Evolutionary conservation across 768 basidiomycete genomes (phyloP).

Genomic region (Russula sp.): DNA sequence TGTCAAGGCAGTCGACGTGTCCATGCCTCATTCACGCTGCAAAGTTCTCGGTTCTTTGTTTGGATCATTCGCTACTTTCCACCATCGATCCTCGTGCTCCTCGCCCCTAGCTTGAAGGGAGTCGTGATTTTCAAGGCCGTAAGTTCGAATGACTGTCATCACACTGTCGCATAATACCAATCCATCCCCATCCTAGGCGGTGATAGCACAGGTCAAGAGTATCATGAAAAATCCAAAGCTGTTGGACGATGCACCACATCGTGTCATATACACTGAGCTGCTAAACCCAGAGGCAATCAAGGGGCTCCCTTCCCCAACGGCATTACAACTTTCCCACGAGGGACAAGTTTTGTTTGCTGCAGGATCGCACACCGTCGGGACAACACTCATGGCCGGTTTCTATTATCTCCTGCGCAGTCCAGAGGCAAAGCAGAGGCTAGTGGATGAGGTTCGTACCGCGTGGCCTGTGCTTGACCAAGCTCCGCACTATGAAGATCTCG

Average conservation of each 20-base stretch:
- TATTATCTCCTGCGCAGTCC: slow-evolving; percentile 17
- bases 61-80: slow-evolving; percentile 15
- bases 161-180: too few species aligned
- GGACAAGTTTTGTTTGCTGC: slow-evolving; percentile 19
- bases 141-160: not conserved
- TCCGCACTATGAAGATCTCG: slow-evolving; percentile 15
- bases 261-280: slow-evolving; percentile 19
- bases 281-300: slow-evolving; percentile 14
- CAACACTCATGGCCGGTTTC: slow-evolving; percentile 18
- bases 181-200: slow-evolving; percentile 1
- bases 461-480: slow-evolving; percentile 18
- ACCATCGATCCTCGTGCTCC: not conserved
- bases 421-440: slow-evolving; percentile 11
- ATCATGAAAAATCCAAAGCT: slow-evolving; percentile 7
- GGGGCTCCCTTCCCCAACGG: slow-evolving; percentile 2
- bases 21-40: slow-evolving; percentile 32
- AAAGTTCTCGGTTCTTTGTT: slow-evolving; percentile 15
- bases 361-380: slow-evolving; percentile 24
- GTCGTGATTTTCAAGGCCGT: not conserved
- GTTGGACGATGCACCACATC: slow-evolving; percentile 21
- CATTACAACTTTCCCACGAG: slow-evolving; percentile 12
- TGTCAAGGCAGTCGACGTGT: slow-evolving; percentile 36
- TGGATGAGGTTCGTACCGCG: slow-evolving; percentile 3
- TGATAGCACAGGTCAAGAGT: slow-evolving; percentile 4
- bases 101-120: slow-evolving; percentile 7